A percentile compares a stretch with the other conserved stretches of the same genome.
phyloP scores from a whole-genome alignment of 345 rosid genomes.

The Bruguiera sexangula region DNA sequence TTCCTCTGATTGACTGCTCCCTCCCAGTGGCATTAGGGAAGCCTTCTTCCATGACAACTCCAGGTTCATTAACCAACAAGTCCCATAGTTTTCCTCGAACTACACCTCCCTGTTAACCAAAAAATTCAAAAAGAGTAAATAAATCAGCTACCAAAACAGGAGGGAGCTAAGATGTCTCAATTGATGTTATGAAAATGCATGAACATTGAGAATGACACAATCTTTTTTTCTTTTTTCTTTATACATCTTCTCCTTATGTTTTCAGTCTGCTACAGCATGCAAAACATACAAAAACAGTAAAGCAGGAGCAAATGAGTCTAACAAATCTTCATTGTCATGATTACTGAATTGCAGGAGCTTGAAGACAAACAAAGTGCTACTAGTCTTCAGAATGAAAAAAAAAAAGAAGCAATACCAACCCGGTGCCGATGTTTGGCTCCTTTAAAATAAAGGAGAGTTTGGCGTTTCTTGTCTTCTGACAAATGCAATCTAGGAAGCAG shows the following conservation, averaged over 20 bases:
- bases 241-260: no score
- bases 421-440: conserved; percentile 94
- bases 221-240: no score
- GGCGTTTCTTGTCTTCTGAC: conserved; percentile 60
- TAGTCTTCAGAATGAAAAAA: not conserved
- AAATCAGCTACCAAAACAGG: not conserved
- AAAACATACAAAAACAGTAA: no score
- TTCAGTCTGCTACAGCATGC: no score
- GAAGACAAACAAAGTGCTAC: conserved; percentile 4
- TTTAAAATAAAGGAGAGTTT: conserved; percentile 75
- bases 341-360: not conserved
- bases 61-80: conserved; percentile 52
- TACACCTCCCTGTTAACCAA: conserved; percentile 59
- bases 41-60: conserved; percentile 87
- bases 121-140: not conserved
- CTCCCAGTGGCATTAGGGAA: conserved; percentile 94
- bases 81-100: conserved; percentile 89
- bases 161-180: not conserved
- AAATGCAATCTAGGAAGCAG: conserved; percentile 66
- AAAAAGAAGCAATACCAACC: conserved; percentile 38
- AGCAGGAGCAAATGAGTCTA: no score
- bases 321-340: no score
- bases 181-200: not conserved
- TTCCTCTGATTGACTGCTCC: conserved; percentile 81
- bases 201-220: no score